These are phyloP conservation scores for Colletotrichum sojae DNA, from an alignment of 2,329 filamentous ascomycete genomes.

Conservation along the genomic window DNA sequence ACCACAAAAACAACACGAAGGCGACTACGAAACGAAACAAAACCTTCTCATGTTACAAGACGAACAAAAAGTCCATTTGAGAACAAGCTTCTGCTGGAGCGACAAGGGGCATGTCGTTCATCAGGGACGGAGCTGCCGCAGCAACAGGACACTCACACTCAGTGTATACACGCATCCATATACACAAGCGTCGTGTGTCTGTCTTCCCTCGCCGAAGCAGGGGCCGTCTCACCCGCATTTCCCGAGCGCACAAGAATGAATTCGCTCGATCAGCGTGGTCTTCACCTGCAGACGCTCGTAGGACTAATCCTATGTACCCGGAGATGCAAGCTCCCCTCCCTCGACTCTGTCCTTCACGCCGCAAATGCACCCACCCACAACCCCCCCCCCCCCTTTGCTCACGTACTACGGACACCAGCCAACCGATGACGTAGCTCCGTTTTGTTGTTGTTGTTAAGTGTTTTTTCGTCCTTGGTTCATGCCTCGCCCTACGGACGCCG, in stretches of 20 bases:
- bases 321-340: too few relatives aligned
- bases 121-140: too few relatives aligned
- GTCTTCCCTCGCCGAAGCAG: conserved; percentile 16
- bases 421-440: too few relatives aligned
- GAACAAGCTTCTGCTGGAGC: not conserved
- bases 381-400: conserved; percentile 10
- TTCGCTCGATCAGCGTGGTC: too few relatives aligned
- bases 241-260: not conserved
- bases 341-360: not conserved
- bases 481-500: conserved; percentile 4
- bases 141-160: not conserved
- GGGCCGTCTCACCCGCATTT: conserved; percentile 30
- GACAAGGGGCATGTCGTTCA: not conserved
- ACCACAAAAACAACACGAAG: too few relatives aligned
- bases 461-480: not conserved
- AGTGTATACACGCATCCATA: conserved; percentile 16
- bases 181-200: too few relatives aligned
- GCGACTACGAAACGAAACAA: too few relatives aligned
- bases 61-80: not conserved
- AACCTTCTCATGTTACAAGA: too few relatives aligned
- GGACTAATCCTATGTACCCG: too few relatives aligned
- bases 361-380: not conserved
- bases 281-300: too few relatives aligned
- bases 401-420: conserved; percentile 11
- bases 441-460: too few relatives aligned